Evolutionary conservation across 352 stramenopile species (phyloP).

Genomic region (Phytopythium cucurbitacearum): DNA sequence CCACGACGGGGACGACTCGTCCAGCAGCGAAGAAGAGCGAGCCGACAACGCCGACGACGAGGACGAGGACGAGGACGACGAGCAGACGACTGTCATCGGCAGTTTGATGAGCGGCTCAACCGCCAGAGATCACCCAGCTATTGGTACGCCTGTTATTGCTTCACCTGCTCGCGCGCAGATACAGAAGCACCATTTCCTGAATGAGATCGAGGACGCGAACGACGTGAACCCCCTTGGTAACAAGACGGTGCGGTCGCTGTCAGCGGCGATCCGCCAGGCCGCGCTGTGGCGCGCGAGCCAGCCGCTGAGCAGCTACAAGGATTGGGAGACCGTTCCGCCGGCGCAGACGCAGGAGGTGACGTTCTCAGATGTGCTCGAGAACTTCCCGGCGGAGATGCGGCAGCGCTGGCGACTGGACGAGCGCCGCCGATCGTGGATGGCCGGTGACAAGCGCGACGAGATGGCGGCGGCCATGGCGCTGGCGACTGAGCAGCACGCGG

Average conservation of each 20-base stretch:
- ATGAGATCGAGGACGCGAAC: constrained; percentile 69
- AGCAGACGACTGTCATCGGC: constrained; percentile 75
- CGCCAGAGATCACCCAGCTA: constrained; percentile 36
- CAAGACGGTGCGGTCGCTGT: constrained; percentile 74
- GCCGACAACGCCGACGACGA: constrained; percentile 39
- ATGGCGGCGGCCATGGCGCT: constrained; percentile 11
- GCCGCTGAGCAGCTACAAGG: constrained; percentile 59
- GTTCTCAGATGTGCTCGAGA: constrained; percentile 75
- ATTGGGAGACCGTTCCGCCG: constrained; percentile 60
- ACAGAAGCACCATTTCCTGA: constrained; percentile 36
- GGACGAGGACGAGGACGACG: constrained; percentile 56
- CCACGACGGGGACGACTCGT: constrained; percentile 45
- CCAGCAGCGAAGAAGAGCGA: constrained; percentile 71
- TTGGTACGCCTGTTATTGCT: constrained; percentile 2
- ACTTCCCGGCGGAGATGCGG: constrained; percentile 19
- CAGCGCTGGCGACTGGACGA: constrained; percentile 54
- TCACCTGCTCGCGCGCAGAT: constrained; percentile 10
- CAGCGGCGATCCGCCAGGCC: constrained; percentile 67
- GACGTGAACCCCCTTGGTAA: constrained; percentile 51
- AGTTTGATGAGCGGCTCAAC: constrained; percentile 73
- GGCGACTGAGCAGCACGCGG: constrained; percentile 12
- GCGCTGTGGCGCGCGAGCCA: constrained; percentile 76
- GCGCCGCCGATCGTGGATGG: constrained; percentile 73
- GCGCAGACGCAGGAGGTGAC: constrained; percentile 57
- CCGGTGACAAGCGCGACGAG: constrained; percentile 33